Evolutionary conservation across 2,329 filamentous ascomycete species (phyloP), one percentile per base, ranked within the genome.

Genomic region (Claviceps paspali): DNA sequence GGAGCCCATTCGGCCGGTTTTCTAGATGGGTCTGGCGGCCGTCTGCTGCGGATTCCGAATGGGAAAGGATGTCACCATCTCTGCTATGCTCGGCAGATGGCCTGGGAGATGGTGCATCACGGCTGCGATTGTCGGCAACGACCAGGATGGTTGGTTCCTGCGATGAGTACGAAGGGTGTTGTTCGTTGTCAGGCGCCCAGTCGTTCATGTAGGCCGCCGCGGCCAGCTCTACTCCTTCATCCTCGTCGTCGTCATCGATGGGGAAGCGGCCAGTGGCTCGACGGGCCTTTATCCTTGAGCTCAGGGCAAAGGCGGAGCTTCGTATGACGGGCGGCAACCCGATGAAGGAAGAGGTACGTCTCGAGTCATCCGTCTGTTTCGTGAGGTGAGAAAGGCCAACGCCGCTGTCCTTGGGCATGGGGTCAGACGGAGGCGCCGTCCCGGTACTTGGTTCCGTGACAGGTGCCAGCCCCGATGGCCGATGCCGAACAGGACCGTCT

Each of bases 321-420:
- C 70, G 63, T 32, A 70, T 64, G 40, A 78, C 74, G 2, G 70
- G 70, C 3, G 74, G 73, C 27, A 79, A 52, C 1, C 69, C 69
- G 17, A 67, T 56, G 43, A 77, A 77, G 1, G 69, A 73, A 2
- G 65, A 59, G 9, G 62, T 55, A 23, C 65, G 60, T 28, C 61
- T 54, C 26, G 61, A 56, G n/a, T 46, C 46, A 33, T 50, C 48
- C 9, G 40, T 38, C 22, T 36, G 41, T 36, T 17, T 39, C 30
- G 33, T 44, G 38, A 42, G 36, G 29, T 43, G 46, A 14, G 43
- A 41, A 5, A 41, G 32, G 11, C 14, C 40, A 21, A 41, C 33
- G 12, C 36, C 36, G 17, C 35, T 33, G 17, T 43, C 40, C 15
- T 42, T 40, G 22, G 36, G 21, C 15, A 41, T 35, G 3, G 21